Base-by-base conservation (phyloP, 768 basidiomycete genomes). In the Pleurotus eryngii region DNA sequence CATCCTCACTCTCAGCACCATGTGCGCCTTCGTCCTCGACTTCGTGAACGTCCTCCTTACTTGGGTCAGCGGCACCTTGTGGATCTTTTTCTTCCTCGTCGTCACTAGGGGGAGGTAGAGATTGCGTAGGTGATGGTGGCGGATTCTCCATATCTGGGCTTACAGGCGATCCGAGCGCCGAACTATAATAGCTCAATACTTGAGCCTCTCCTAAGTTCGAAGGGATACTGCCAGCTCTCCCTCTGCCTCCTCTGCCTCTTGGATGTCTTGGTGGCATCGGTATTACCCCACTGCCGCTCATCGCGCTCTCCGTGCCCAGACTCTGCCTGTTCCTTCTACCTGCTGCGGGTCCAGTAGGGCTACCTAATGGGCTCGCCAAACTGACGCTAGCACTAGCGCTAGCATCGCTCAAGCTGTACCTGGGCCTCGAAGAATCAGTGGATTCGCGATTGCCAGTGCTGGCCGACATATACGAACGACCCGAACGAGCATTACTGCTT, bases 361-460 rank as follows among this genome's bases (percentile, higher is more conserved):
- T 49, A 15, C 65, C 68, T 39, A 71, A 61, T 67, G 74, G 27
- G 24, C 51, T 54, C 42, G 37, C 51, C n/a, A 54, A 42, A 24
- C 51, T 54, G 3, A 26, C 38, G 6, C 70, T 72, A 27, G 74
- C 63, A 57, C 75, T 77, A 17, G 51, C 51, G 20, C 51, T 54
- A 11, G 51, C 51, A 42, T 54, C 51, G 51, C 51, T 54, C 15
- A 54, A 40, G 24, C 51, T 54, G 20, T 54, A 78, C 40, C 73
- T 70, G 0, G 84, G 83, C 60, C 76, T 71, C 12, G 82, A 83
- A 20, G 82, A 87, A 59, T 84, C 86, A 0, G 80, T 79, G 5
- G 83, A 82, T 53, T 86, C 86, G 3, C 65, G 71, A 57, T 88
- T 86, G 27, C 86, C 83, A 0, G 85, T 88, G 22, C 78, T 73